These are phyloP conservation scores for Monilinia fructicola DNA, from an alignment of 2,329 filamentous ascomycete species.

Conservation along the genomic window DNA sequence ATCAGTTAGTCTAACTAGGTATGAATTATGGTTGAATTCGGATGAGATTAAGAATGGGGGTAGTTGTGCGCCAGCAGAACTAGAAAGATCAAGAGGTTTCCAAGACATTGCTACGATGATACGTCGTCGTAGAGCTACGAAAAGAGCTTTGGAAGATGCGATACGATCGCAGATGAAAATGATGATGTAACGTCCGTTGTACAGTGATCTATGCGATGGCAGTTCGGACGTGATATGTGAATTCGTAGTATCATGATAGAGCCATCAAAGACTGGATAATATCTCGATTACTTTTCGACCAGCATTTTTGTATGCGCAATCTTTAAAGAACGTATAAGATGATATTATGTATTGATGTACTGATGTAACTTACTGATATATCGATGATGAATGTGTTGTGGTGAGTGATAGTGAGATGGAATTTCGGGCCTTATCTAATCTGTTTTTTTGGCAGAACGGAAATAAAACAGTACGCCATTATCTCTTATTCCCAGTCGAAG, in stretches of 20 bases:
- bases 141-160: not conserved
- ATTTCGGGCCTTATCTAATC: no score
- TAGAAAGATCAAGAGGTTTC: slow-evolving; percentile 31
- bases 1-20: slow-evolving; percentile 68
- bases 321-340: no score
- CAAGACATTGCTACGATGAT: slow-evolving; percentile 31
- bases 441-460: no score
- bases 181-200: not conserved
- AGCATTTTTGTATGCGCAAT: no score
- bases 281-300: not conserved
- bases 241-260: not conserved
- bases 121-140: not conserved
- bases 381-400: no score
- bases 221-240: not conserved
- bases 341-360: no score
- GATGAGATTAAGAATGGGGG: slow-evolving; percentile 66
- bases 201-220: not conserved
- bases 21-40: slow-evolving; percentile 54
- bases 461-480: no score
- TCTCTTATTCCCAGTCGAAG: no score
- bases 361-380: no score
- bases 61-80: slow-evolving; percentile 40
- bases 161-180: not conserved
- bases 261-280: not conserved
- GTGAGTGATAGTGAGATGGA: no score